Percentiles rank a stretch among this genome's conserved stretches.
Conservation (phyloP, 305 asterid genomes). For the Solanum hybrid region DNA sequence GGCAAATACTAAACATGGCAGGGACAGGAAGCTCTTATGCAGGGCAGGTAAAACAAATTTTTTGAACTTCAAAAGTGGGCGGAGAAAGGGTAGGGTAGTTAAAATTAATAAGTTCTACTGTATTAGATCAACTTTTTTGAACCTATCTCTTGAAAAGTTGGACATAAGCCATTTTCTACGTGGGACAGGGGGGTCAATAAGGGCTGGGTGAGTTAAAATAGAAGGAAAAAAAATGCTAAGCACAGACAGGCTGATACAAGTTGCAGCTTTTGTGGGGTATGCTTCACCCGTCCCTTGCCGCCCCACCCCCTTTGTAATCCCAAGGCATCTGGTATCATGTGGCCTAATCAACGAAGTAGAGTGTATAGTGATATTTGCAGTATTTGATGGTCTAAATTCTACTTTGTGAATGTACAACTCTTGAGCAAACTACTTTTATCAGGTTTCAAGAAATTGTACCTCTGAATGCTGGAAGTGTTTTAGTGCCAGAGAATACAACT, state of each 20-base stretch:
- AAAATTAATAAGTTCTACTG: not conserved
- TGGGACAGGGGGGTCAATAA: not conserved
- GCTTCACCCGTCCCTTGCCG: not conserved
- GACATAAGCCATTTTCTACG: not conserved
- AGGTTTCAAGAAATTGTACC: conserved; percentile 78
- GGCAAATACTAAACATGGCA: not conserved
- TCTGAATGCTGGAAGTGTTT: conserved; percentile 48
- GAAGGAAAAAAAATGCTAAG: not conserved
- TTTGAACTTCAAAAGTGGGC: not conserved
- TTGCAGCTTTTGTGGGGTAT: not conserved
- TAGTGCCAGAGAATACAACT: conserved; percentile 29
- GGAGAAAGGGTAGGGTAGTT: not conserved
- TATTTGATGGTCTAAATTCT: not conserved
- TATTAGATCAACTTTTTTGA: not conserved
- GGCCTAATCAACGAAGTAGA: not conserved
- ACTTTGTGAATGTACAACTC: not conserved
- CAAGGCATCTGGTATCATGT: not conserved
- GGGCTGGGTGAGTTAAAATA: not conserved
- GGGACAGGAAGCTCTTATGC: not conserved
- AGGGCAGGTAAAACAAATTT: not conserved
- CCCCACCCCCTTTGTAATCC: not conserved
- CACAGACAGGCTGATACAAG: not conserved
- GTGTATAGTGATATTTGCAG: not conserved
- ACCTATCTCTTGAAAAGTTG: not conserved
- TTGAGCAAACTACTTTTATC: conserved; percentile 10